These are phyloP conservation scores for Tetratostichococcus sp. DNA, from an alignment of 139 green algal species.

Conservation along the genomic window DNA sequence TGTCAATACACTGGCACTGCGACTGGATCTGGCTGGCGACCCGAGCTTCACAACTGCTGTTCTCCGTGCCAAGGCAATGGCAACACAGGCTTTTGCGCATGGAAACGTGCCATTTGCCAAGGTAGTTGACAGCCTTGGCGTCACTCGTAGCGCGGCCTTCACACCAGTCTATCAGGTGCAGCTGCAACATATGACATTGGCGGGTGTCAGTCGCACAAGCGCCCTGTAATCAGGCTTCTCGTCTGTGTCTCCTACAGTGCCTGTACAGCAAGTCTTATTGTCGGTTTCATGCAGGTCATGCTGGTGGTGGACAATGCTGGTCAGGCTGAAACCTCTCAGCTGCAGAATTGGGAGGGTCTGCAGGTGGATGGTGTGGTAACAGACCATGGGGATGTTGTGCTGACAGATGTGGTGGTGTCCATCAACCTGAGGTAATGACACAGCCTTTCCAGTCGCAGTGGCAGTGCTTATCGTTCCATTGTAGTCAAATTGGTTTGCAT, in stretches of 20 bases:
- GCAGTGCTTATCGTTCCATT: too few relatives aligned
- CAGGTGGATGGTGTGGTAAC: not conserved
- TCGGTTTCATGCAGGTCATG: not conserved
- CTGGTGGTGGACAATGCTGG: not conserved
- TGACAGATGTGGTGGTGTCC: not conserved
- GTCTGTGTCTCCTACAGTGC: too few relatives aligned
- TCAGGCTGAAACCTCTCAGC: too few relatives aligned
- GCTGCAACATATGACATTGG: not conserved
- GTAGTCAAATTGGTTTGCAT: too few relatives aligned
- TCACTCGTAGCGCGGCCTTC: not conserved
- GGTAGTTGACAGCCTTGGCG: not conserved
- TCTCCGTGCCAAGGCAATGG: not conserved
- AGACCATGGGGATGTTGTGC: not conserved
- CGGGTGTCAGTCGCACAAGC: too few relatives aligned
- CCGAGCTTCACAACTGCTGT: not conserved
- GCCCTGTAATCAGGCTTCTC: too few relatives aligned
- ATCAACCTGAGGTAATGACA: not conserved
- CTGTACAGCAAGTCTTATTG: too few relatives aligned
- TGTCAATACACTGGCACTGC: constrained; percentile 11
- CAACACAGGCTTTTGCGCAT: not conserved
- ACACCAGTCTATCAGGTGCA: not conserved
- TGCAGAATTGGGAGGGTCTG: not conserved
- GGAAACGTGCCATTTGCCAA: not conserved
- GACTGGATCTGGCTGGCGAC: not conserved
- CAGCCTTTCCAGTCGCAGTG: too few relatives aligned